Conservation (phyloP, 108 stramenopile species). For the Cylindrotheca fusiformis region DNA sequence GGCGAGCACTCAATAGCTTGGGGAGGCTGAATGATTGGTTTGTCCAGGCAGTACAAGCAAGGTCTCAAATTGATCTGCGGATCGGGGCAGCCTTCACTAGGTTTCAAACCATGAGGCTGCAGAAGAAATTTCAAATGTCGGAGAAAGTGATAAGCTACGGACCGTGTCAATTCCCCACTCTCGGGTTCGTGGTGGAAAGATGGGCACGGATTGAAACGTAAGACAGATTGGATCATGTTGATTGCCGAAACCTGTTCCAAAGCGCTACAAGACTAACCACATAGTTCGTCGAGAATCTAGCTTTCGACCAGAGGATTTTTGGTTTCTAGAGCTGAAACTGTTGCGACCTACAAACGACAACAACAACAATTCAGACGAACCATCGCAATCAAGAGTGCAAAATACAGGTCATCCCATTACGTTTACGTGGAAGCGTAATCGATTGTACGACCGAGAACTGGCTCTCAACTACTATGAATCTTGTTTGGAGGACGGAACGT, state of each 20-base stretch:
- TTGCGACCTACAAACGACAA: conserved; percentile 6
- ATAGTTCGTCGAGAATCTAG: too few relatives aligned
- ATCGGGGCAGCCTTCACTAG: conserved; percentile 97
- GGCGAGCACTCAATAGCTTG: conserved; percentile 67
- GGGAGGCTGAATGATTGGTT: conserved; percentile 72
- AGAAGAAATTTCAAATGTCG: conserved; percentile 82
- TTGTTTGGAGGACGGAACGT: conserved; percentile 82
- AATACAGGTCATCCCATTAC: conserved; percentile 37
- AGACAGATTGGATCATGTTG: too few relatives aligned
- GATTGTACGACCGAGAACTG: conserved; percentile 84
- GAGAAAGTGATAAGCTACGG: conserved; percentile 88
- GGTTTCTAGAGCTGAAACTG: conserved; percentile 79
- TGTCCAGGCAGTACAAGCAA: conserved; percentile 86
- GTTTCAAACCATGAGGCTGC: conserved; percentile 95
- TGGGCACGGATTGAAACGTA: conserved; percentile 93
- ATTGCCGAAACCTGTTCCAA: too few relatives aligned
- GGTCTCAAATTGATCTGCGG: conserved; percentile 93
- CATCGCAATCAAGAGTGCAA: conserved; percentile 8
- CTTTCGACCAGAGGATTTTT: conserved; percentile 82
- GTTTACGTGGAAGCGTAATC: conserved; percentile 86
- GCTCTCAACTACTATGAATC: conserved; percentile 77
- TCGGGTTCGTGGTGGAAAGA: conserved; percentile 99
- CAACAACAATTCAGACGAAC: conserved; percentile 9
- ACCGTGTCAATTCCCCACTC: conserved; percentile 98
- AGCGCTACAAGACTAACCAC: too few relatives aligned